These are phyloP conservation scores for Erythrobasidium yunnanense DNA, from an alignment of 768 basidiomycete genomes.

Conservation along the genomic window DNA sequence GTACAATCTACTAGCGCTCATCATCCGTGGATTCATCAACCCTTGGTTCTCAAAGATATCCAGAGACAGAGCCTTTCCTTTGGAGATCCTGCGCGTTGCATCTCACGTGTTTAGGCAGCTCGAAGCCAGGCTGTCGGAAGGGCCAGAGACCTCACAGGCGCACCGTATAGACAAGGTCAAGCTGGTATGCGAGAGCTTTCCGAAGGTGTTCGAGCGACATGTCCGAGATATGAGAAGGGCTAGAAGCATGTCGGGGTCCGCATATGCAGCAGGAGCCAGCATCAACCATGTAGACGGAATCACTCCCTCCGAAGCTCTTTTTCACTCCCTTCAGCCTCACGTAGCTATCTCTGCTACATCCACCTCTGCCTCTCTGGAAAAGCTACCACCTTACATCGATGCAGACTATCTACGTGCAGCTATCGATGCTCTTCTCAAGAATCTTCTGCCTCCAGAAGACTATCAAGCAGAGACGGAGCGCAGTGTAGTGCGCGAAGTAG, in stretches of 20 bases:
- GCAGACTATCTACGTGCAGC: conserved; percentile 59
- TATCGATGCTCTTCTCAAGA: conserved; percentile 62
- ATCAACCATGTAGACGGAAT: conserved; percentile 40
- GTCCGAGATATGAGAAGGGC: conserved; percentile 67
- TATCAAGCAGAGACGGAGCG: conserved; percentile 67
- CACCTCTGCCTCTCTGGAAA: conserved; percentile 46
- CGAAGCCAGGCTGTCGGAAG: conserved; percentile 30
- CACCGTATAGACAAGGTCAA: conserved; percentile 48
- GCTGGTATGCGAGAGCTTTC: conserved; percentile 55
- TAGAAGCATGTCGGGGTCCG: conserved; percentile 27
- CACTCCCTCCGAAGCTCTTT: conserved; percentile 55
- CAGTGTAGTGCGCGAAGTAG: conserved; percentile 69
- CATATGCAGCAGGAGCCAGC: not conserved
- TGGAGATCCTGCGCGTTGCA: conserved; percentile 31
- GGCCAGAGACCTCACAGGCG: not conserved
- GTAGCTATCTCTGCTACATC: conserved; percentile 51
- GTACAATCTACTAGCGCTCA: conserved; percentile 33
- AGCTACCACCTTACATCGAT: conserved; percentile 42
- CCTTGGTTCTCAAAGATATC: conserved; percentile 35
- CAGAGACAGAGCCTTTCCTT: conserved; percentile 34
- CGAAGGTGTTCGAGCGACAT: conserved; percentile 61
- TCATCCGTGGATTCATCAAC: conserved; percentile 33
- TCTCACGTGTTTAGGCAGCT: conserved; percentile 34
- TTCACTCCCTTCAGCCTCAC: conserved; percentile 73
- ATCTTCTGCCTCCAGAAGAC: conserved; percentile 65